Evolutionary conservation across 108 stramenopile species (phyloP), one percentile per base, ranked within the genome.

Genomic region (Conticribra guillardii): DNA sequence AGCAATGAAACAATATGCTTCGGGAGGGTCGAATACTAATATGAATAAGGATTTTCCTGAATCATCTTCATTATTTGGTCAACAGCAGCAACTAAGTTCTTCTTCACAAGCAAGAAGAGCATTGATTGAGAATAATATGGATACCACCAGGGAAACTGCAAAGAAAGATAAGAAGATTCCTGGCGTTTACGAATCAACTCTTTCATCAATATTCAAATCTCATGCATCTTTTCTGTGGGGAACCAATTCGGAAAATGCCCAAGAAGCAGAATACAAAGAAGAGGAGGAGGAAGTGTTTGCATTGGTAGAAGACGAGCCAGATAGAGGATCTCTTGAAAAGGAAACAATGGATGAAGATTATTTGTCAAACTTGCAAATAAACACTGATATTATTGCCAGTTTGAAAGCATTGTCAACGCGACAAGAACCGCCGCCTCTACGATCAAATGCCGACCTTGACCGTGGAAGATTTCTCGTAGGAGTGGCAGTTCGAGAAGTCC

Each of bases 401-500:
- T 1, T 56, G 16, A 45, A 54, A 17, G 54, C 34, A 11, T 47
- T 29, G 11, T 2, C 55, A 69, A 2, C n/a, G 18, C 59, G 50
- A 54, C 44, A 54, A 52, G 2, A 49, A 56, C 61, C 62, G 5
- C 29, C 50, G 14, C 18, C 55, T 26, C 31, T 60, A 30, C 53
- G 63, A 34, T 54, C 68, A 14, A 34, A 63, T 44, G 49, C 76
- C 26, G 76, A 76, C 52, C 76, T 76, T 29, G 76, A 76, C 47
- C 61, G 55, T 9, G 76, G 76, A 33, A 18, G 76, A 41, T 64
- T 69, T n/a, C 55, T 76, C 16, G 67, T 76, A n/a, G 76, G 76
- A 2, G 57, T 76, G 49, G 68, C 69, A 64, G 63, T 76, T 34
- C 46, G 76, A 59, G 68, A 76, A 7, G 48, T 76, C 3, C 61